Evolutionary conservation across 139 green algal species (phyloP), one percentile per base, ranked within the genome.

Genomic region (Tetradesmus lagerheimii): DNA sequence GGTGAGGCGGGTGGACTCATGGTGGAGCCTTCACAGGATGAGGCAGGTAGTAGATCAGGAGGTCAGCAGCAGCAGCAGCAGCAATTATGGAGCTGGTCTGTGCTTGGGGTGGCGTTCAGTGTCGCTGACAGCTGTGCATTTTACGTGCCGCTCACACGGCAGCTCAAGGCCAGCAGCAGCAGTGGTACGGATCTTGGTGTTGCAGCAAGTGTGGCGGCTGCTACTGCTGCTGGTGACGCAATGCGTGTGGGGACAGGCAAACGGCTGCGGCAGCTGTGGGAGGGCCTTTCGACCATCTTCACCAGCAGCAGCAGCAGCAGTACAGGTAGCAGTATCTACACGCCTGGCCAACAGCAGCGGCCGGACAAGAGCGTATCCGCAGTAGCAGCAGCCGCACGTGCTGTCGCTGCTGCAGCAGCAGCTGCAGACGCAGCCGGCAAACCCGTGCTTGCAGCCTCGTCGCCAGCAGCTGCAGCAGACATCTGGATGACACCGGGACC

Each of bases 31-130:
- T 50, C 71, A 0, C 31, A 79, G 57, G 57, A 71, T 31, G 57
- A 71, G 2, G 45, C 12, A 15, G 31, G 45, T 37, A 27, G 35
- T 15, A 37, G 31, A 34, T 29, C 38, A 45, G 34, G 31, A 78
- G 67, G 12, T 47, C 86, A 57, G 38, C 83, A 23, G 25, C 39
- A 43, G 34, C 82, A 62, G 14, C 47, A 67, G 53, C 39, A 31
- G 71, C 45, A 67, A 34, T 12, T 8, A 57, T 87, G 62, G 87
- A 50, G n/a, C n/a, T 88, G 80, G 64, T 27, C 31, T 27, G 75
- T 96, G 80, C 85, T 94, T 38, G 94, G 94, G 0, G 90, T 96
- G 4, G 93, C 94, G 0, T 50, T 96, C 14, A 87, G 90, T 43
- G 87, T 78, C 15, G 80, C 45, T 27, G 91, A 93, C 88, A 91